phyloP scores from a whole-genome alignment of 1,139 yeast genomes.

The Hyphopichia fennica region DNA sequence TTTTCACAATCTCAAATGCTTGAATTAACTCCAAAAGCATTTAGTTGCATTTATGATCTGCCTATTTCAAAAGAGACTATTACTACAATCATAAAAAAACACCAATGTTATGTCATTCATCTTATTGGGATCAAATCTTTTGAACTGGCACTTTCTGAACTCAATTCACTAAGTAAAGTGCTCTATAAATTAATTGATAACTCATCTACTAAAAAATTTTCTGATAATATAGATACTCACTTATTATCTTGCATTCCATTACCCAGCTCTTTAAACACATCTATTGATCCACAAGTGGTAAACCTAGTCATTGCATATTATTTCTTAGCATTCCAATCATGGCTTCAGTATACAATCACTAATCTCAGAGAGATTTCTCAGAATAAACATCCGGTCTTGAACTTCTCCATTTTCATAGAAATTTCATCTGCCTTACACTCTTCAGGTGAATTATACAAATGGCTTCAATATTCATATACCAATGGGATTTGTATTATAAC shows the following conservation, averaged over 20 bases:
- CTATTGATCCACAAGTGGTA: neutral
- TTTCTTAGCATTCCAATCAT: constrained; percentile 3
- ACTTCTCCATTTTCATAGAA: neutral
- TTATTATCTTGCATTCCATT: neutral
- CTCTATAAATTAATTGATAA: neutral
- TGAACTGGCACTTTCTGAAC: constrained; percentile 10
- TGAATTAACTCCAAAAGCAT: constrained; percentile 1
- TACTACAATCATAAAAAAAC: constrained; percentile 17
- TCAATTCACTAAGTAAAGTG: neutral
- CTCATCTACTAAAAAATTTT: neutral
- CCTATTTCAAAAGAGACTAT: neutral
- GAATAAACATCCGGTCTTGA: neutral
- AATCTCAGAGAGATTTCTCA: constrained; percentile 1
- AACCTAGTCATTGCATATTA: constrained; percentile 1
- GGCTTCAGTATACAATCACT: constrained; percentile 1
- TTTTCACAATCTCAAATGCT: neutral
- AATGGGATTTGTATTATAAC: neutral
- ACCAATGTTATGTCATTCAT: constrained; percentile 30
- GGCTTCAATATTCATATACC: constrained; percentile 1
- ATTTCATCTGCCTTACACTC: neutral
- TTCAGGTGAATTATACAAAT: neutral
- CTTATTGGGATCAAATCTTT: constrained; percentile 24
- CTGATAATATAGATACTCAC: neutral
- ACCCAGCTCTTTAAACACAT: neutral
- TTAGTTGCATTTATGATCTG: constrained; percentile 1